Conservation (phyloP, 1,139 yeast genomes). For the Sugiyamaella pinicola region DNA sequence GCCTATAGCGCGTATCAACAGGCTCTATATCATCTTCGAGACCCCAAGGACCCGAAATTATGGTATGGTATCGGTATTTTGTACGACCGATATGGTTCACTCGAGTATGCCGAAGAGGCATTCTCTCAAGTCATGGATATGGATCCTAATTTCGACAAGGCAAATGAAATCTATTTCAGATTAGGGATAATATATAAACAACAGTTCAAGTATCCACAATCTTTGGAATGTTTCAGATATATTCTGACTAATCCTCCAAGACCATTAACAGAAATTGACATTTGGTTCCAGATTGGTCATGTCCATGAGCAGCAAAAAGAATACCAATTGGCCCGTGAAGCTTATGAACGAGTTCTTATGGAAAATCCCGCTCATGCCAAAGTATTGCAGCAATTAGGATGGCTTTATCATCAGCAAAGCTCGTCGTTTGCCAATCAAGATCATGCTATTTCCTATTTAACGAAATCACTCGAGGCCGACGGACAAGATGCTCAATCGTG, state of each 20-base stretch:
- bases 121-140: conserved; percentile 92
- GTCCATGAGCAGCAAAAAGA: conserved; percentile 94
- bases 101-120: conserved; percentile 98
- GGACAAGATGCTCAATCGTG: conserved; percentile 92
- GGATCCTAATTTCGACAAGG: conserved; percentile 95
- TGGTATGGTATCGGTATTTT: conserved; percentile 99
- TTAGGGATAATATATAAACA: conserved; percentile 97
- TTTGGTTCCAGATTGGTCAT: conserved; percentile 97
- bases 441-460: conserved; percentile 75
- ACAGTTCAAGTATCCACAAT: conserved; percentile 82
- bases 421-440: conserved; percentile 75
- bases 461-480: conserved; percentile 87
- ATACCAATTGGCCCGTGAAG: conserved; percentile 89
- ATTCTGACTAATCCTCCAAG: conserved; percentile 90
- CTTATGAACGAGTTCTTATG: conserved; percentile 87
- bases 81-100: conserved; percentile 91
- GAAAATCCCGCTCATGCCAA: conserved; percentile 94
- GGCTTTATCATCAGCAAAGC: conserved; percentile 86
- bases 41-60: conserved; percentile 92
- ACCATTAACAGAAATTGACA: conserved; percentile 94
- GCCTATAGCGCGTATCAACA: conserved; percentile 97
- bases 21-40: conserved; percentile 85
- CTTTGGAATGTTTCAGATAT: conserved; percentile 91
- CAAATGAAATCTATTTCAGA: conserved; percentile 93
- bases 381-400: conserved; percentile 93